Conservation (phyloP, 495 filamentous ascomycete genomes). For the Xylaria nigripes region DNA sequence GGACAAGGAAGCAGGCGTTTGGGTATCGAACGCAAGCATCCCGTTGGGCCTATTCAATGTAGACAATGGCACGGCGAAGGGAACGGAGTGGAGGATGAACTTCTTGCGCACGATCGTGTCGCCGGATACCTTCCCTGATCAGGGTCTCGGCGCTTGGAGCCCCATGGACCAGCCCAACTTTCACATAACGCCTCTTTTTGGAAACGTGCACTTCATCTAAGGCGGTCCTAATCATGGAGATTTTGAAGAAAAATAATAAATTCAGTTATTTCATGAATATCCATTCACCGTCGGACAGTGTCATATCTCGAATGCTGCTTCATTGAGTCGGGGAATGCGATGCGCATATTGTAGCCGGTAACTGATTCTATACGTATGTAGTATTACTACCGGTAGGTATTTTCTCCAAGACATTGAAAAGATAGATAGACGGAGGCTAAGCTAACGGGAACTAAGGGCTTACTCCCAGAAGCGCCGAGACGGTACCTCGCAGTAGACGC, state of each 20-base stretch:
- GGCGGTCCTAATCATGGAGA: background rate
- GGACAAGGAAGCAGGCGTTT: slow-evolving; percentile 19
- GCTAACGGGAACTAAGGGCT: no score
- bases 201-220: slow-evolving; percentile 22
- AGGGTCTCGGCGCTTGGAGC: slow-evolving; percentile 25
- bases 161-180: slow-evolving; percentile 26
- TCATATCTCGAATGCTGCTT: no score
- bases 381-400: no score
- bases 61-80: slow-evolving; percentile 22
- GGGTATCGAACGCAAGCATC: slow-evolving; percentile 19
- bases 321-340: no score
- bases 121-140: slow-evolving; percentile 25
- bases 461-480: no score
- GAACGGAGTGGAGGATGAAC: slow-evolving; percentile 29
- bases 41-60: slow-evolving; percentile 30
- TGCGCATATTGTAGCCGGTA: no score
- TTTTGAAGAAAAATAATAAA: background rate
- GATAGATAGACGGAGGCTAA: no score
- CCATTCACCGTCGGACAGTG: no score
- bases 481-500: no score
- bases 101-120: slow-evolving; percentile 28
- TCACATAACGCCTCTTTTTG: slow-evolving; percentile 29
- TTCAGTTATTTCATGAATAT: no score
- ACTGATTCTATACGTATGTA: no score
- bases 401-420: no score